phyloP scores from a whole-genome alignment of 2,329 filamentous ascomycete genomes.

The Hymenoscyphus infarciens region DNA sequence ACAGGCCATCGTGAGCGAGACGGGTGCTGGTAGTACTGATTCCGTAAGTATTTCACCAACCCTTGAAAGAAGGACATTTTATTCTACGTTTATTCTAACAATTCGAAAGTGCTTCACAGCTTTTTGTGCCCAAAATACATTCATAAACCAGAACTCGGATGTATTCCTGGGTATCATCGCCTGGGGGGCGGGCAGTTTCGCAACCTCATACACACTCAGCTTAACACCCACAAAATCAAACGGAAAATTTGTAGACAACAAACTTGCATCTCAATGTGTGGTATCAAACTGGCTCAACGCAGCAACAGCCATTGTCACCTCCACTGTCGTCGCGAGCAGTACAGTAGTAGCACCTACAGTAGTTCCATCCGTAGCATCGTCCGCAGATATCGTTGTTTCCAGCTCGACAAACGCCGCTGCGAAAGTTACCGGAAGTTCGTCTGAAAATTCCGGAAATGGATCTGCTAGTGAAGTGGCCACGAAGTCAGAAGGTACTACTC shows the following conservation, averaged over 20 bases:
- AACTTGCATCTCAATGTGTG: constrained; percentile 26
- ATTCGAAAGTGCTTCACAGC: constrained; percentile 21
- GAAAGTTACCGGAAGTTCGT: not conserved
- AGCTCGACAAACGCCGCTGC: not conserved
- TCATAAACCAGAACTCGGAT: constrained; percentile 33
- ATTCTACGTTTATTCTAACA: not conserved
- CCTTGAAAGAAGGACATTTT: too few species aligned
- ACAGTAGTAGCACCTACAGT: not conserved
- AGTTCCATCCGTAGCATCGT: not conserved
- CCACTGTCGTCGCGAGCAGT: constrained; percentile 4
- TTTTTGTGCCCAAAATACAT: constrained; percentile 28
- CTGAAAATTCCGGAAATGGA: not conserved
- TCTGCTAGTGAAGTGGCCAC: not conserved
- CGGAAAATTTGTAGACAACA: constrained; percentile 26
- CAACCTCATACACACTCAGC: constrained; percentile 24
- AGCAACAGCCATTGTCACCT: constrained; percentile 11
- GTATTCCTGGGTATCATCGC: constrained; percentile 38
- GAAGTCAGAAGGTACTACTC: not conserved
- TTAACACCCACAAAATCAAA: constrained; percentile 25
- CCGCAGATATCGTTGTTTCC: not conserved
- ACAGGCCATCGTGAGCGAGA: constrained; percentile 48
- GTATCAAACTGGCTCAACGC: constrained; percentile 25
- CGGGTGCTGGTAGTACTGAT: constrained; percentile 39
- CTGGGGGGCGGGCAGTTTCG: constrained; percentile 39
- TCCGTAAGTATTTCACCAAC: constrained; percentile 14